Conservation (phyloP, 768 basidiomycete species). For the Grammothele lineata region DNA sequence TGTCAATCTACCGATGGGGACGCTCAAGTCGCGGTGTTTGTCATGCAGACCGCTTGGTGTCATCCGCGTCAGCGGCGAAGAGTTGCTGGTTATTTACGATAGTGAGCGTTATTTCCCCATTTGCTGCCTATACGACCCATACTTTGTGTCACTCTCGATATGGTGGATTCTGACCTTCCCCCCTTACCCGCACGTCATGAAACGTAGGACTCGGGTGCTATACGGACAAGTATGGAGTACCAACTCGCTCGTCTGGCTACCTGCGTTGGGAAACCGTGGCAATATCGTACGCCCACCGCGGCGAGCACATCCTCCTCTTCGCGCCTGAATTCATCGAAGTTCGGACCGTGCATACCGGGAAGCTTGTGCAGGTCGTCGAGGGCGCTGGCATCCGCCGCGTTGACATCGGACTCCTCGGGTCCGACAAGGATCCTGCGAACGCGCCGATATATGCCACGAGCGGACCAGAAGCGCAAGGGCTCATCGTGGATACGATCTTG, state of each 20-base stretch:
- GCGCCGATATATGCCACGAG: conserved; percentile 65
- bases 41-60: conserved; percentile 63
- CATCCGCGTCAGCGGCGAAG: conserved; percentile 46
- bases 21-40: conserved; percentile 58
- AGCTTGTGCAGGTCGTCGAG: conserved; percentile 81
- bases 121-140: too few species aligned
- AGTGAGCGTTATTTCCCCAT: too few species aligned
- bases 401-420: conserved; percentile 36
- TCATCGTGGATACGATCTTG: conserved; percentile 46
- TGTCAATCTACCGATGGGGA: conserved; percentile 35
- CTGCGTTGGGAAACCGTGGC: conserved; percentile 80
- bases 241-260: conserved; percentile 55
- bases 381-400: conserved; percentile 65
- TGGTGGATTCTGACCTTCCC: too few species aligned
- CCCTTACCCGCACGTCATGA: too few species aligned
- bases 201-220: conserved; percentile 68
- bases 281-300: conserved; percentile 54
- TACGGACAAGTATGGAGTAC: conserved; percentile 64
- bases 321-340: conserved; percentile 75
- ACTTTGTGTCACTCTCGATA: too few species aligned
- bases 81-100: conserved; percentile 73
- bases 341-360: conserved; percentile 56
- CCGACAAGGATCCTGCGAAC: conserved; percentile 39
- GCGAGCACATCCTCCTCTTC: conserved; percentile 65
- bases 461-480: conserved; percentile 42